phyloP scores from a whole-genome alignment of 805 yeast species.

The Brettanomyces bruxellensis region DNA sequence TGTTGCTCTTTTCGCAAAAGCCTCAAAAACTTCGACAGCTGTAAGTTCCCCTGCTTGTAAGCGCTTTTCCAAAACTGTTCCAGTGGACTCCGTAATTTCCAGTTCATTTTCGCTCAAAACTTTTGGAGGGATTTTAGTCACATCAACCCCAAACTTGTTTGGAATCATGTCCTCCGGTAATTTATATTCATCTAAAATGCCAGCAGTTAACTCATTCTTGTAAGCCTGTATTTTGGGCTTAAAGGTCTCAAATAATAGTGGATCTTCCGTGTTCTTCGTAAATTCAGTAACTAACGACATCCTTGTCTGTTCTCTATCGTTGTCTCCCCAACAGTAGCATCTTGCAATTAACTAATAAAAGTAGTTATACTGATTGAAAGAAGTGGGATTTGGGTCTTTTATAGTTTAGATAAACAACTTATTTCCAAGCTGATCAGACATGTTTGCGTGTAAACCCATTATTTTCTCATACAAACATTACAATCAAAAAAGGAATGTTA shows the following conservation, averaged over 20 bases:
- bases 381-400: too few species aligned
- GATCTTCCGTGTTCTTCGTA: constrained; percentile 11
- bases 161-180: constrained; percentile 15
- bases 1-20: constrained; percentile 38
- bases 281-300: neutral
- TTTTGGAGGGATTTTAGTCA: constrained; percentile 20
- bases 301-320: too few species aligned
- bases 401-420: too few species aligned
- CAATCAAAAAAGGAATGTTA: too few species aligned
- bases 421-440: too few species aligned
- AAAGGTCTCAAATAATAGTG: constrained; percentile 15
- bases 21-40: constrained; percentile 33
- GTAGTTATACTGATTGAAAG: too few species aligned
- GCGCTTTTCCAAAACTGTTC: constrained; percentile 21
- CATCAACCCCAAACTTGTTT: constrained; percentile 12
- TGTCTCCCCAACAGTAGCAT: too few species aligned
- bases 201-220: constrained; percentile 16
- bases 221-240: constrained; percentile 26
- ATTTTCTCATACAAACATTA: too few species aligned
- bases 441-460: too few species aligned
- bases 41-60: constrained; percentile 30
- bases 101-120: constrained; percentile 27
- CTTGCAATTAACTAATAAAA: too few species aligned
- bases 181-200: constrained; percentile 18
- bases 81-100: constrained; percentile 32